Conservation (phyloP, 192 early-diverging fungal genomes). For the Coemansia sp. region DNA sequence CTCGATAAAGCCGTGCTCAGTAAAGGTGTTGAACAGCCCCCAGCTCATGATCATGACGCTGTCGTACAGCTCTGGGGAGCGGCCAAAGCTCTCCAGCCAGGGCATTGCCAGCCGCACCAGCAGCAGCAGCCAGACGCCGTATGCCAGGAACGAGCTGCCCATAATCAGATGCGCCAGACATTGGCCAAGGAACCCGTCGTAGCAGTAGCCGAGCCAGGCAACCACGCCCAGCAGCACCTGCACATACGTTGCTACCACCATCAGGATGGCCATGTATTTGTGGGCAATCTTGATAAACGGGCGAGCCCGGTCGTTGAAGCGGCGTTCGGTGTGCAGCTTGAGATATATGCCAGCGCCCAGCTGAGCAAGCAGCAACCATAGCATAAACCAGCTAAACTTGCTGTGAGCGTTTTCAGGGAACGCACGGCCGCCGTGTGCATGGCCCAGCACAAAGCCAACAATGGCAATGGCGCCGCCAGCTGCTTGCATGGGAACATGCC, state of each 20-base stretch:
- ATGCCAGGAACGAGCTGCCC: slow-evolving; percentile 68
- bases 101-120: slow-evolving; percentile 57
- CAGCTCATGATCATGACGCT: slow-evolving; percentile 63
- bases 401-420: slow-evolving; percentile 66
- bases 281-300: slow-evolving; percentile 54
- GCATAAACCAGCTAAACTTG: slow-evolving; percentile 60
- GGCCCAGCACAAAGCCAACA: slow-evolving; percentile 60
- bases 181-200: slow-evolving; percentile 61
- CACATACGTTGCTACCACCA: slow-evolving; percentile 60
- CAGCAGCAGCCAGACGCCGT: slow-evolving; percentile 61
- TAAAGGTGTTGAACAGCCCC: slow-evolving; percentile 71
- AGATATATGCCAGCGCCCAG: slow-evolving; percentile 59
- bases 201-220: slow-evolving; percentile 62
- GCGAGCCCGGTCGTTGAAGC: slow-evolving; percentile 55
- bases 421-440: slow-evolving; percentile 60
- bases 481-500: slow-evolving; percentile 65
- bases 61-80: slow-evolving; percentile 68
- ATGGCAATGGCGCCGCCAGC: slow-evolving; percentile 48
- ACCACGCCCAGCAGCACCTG: slow-evolving; percentile 67
- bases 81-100: slow-evolving; percentile 57
- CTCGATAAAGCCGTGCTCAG: slow-evolving; percentile 62
- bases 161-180: slow-evolving; percentile 72
- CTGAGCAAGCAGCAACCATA: slow-evolving; percentile 57
- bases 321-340: slow-evolving; percentile 58
- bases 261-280: slow-evolving; percentile 52